Evolutionary conservation across 768 basidiomycete species (phyloP), one percentile per base, ranked within the genome.

Genomic region (Leccinellum rugosiceps): DNA sequence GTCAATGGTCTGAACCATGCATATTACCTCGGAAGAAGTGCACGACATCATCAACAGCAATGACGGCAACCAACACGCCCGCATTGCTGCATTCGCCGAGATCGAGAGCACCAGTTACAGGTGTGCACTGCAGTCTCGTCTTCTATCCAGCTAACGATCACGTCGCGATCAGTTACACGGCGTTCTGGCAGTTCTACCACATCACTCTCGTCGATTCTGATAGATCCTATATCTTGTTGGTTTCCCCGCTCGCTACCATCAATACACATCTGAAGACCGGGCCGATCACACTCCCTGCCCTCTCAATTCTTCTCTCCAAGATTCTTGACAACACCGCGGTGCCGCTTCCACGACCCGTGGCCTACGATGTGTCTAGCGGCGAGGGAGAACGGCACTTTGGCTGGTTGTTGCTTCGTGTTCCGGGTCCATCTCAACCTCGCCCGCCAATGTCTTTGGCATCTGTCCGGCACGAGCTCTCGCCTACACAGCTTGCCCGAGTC

Each of bases 281-380:
- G 21, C 45, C 59, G 44, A 56, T 78, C 72, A 62, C 73, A 58
- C 38, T 65, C 74, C 26, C 74, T 3, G 62, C 73, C 6, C 73
- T 79, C 50, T 68, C 76, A 35, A 56, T 66, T 45, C 72, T 84
- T 44, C 72, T 82, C 53, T 53, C 68, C 31, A 71, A 70, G 48
- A 80, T 86, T 54, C 73, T 75, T 35, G 64, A 65, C 4, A 66
- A 71, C 38, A 81, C 84, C 7, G 72, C 74, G 17, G 76, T 87
- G 47, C 85, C 86, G 6, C 73, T 83, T 32, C 74, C 80, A 9
- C 67, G 72, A 30, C 75, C 80, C 9, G 75, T 76, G 9, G 63
- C 65, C 15, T 75, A 87, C 41, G 83, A 87, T 59, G 72, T 73
- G 3, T 76, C 81, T 10, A 59, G 57, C 4, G 31, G 45, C 26